Evolutionary conservation across 1,284 basidiomycete genomes (phyloP).

Genomic region (Pholiota adiposa): DNA sequence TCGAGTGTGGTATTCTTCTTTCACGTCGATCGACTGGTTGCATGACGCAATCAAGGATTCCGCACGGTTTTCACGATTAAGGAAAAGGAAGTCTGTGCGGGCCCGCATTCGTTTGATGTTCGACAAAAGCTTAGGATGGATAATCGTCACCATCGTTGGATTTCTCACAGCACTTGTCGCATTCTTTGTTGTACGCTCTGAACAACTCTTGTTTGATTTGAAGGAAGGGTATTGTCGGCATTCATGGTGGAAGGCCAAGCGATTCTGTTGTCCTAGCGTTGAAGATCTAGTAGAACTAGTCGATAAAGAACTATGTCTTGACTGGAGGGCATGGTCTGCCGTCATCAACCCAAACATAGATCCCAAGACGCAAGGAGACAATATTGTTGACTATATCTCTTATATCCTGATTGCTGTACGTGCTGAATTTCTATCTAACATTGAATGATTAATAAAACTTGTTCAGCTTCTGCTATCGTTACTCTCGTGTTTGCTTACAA

Average conservation of each 20-base stretch:
- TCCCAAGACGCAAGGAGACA: slow-evolving; percentile 35
- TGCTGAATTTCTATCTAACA: slow-evolving; percentile 9
- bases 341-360: slow-evolving; percentile 37
- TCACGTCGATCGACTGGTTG: slow-evolving; percentile 87
- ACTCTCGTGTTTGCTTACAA: slow-evolving; percentile 78
- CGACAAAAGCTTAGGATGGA: slow-evolving; percentile 90
- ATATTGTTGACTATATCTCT: slow-evolving; percentile 66
- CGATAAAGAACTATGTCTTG: slow-evolving; percentile 54
- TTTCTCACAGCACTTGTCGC: slow-evolving; percentile 85
- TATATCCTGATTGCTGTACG: slow-evolving; percentile 83
- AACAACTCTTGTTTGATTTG: slow-evolving; percentile 92
- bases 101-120: slow-evolving; percentile 72
- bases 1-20: slow-evolving; percentile 91
- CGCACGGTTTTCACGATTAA: slow-evolving; percentile 73
- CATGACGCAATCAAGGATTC: slow-evolving; percentile 94
- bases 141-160: slow-evolving; percentile 88
- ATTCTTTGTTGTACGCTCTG: slow-evolving; percentile 85
- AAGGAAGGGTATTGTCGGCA: slow-evolving; percentile 89
- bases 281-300: slow-evolving; percentile 32
- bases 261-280: slow-evolving; percentile 76
- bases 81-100: slow-evolving; percentile 65
- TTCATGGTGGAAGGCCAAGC: slow-evolving; percentile 76
- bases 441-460: background rate
- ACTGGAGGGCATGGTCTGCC: slow-evolving; percentile 81
- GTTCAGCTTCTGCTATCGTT: slow-evolving; percentile 72